A percentile compares a stretch with the other conserved stretches of the same genome.
phyloP scores from a whole-genome alignment of 768 basidiomycete genomes.

The Psilocybe azurescens region DNA sequence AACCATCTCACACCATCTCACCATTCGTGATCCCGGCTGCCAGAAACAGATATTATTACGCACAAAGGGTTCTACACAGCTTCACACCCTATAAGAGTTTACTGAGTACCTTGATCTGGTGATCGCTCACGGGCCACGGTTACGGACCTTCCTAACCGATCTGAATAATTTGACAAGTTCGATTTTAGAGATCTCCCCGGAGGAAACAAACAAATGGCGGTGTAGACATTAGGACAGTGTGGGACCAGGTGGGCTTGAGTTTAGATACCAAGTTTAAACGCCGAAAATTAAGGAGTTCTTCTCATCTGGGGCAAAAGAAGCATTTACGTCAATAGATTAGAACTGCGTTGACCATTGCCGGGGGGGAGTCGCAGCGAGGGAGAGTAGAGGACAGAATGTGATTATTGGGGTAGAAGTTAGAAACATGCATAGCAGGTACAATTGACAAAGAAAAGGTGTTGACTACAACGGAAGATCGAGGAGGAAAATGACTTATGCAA shows the following conservation, averaged over 20 bases:
- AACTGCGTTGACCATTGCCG: background rate
- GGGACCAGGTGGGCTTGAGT: background rate
- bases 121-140: background rate
- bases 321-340: background rate
- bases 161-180: background rate
- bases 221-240: background rate
- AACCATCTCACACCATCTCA: background rate
- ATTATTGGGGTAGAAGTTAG: background rate
- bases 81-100: background rate
- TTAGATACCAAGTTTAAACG: constrained; percentile 4
- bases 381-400: background rate
- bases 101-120: background rate
- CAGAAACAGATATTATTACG: background rate
- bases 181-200: background rate
- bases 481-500: background rate
- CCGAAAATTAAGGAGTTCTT: background rate
- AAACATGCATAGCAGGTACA: background rate
- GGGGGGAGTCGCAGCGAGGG: background rate
- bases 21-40: background rate
- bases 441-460: background rate
- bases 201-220: background rate
- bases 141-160: background rate
- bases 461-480: background rate
- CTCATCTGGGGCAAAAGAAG: background rate
- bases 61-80: background rate